Evolutionary conservation across 2,329 filamentous ascomycete genomes (phyloP), one percentile per base, ranked within the genome.

Genomic region (Cercospora sp.): DNA sequence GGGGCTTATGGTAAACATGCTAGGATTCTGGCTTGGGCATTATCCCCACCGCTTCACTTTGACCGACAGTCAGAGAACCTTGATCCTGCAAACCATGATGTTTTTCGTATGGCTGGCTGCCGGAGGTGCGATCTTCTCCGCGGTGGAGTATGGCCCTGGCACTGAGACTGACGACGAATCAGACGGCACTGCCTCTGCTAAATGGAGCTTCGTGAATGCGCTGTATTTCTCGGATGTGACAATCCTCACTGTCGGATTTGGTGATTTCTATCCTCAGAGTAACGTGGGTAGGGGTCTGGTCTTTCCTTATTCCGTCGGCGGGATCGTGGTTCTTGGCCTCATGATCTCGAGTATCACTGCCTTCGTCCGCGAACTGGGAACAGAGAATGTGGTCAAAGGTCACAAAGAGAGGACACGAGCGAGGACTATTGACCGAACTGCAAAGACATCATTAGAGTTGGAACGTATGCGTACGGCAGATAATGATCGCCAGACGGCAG

Each of bases 31-130:
- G 66, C 81, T 89, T 0, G 89, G 89, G 0, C 90, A 92, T 72
- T 97, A 96, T 74, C 85, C 86, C 6, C 90, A 92, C 72, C 89
- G 93, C 74, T 97, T 97, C 72, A 83, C 85, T 3, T 83, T 97
- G 26, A 94, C 91, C 0, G 87, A 89, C 63, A 90, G 90, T 69
- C 94, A 97, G 78, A 87, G 94, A 9, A 97, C 92, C 0, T 82
- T 97, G 23, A 97, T 97, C 83, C 81, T 97, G 30, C 94, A 97
- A 79, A 96, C 93, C 1, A 96, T 96, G 79, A 82, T 91, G 65
- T 92, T 96, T 76, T 89, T 96, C 62, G 80, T 92, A 59, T 97
- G 95, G 83, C 82, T 97, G 0, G 88, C 91, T 0, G 80, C 93
- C 2, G 94, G 94, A 0, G 92, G 90, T 0, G 86, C 89, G 0